These are phyloP conservation scores for Phytophthora megakarya DNA, from an alignment of 352 stramenopile genomes.

Conservation along the genomic window DNA sequence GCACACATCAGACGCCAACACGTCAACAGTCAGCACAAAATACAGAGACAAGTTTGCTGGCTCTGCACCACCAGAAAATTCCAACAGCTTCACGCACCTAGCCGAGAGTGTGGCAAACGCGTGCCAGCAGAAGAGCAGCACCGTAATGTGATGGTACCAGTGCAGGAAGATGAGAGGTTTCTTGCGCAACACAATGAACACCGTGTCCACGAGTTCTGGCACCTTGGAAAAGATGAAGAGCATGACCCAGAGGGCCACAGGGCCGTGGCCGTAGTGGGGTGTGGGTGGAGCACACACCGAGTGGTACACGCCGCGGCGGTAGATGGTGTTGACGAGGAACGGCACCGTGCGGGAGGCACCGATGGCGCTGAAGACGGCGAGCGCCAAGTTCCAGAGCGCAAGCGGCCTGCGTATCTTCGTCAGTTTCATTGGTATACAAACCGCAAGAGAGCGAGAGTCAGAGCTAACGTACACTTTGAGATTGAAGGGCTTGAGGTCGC, in stretches of 20 bases:
- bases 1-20: conserved; percentile 13
- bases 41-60: not conserved
- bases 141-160: conserved; percentile 99
- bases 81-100: conserved; percentile 43
- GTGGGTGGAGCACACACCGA: conserved; percentile 78
- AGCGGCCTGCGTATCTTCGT: conserved; percentile 50
- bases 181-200: conserved; percentile 98
- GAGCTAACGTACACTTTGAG: conserved; percentile 61
- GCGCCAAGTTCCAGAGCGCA: conserved; percentile 78
- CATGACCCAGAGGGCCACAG: conserved; percentile 77
- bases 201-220: conserved; percentile 95
- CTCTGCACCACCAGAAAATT: conserved; percentile 25
- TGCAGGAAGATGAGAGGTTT: conserved; percentile 97
- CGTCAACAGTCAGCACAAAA: conserved; percentile 21
- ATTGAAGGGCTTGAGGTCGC: conserved; percentile 78
- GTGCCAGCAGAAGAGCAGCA: conserved; percentile 98
- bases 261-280: conserved; percentile 69
- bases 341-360: conserved; percentile 74
- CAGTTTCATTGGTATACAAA: conserved; percentile 27
- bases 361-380: conserved; percentile 84
- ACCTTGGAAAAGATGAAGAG: conserved; percentile 92
- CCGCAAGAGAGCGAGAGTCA: conserved; percentile 21
- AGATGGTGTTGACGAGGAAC: conserved; percentile 86
- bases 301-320: conserved; percentile 77
- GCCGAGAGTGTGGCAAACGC: conserved; percentile 92